Evolutionary conservation across 345 rosid species (phyloP).

Genomic region (Pistacia atlantica): DNA sequence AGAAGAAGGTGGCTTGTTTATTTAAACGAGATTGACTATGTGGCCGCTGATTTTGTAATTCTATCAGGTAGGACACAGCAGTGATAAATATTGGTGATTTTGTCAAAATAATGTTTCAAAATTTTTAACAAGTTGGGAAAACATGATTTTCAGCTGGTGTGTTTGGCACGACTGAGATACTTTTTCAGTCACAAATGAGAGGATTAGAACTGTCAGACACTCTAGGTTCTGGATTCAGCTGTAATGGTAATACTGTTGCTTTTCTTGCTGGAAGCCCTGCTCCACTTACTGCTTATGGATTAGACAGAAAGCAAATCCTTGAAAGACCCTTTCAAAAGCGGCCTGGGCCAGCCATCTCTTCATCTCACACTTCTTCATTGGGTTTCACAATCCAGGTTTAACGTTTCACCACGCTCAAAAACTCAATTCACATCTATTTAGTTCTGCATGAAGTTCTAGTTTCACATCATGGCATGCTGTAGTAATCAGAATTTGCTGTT

Average conservation of each 20-base stretch:
- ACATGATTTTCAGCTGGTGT: slow-evolving; percentile 38
- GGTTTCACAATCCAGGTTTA: slow-evolving; percentile 50
- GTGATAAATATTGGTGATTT: not conserved
- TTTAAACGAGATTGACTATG: slow-evolving; percentile 39
- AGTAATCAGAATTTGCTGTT: not conserved
- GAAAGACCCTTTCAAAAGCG: slow-evolving; percentile 33
- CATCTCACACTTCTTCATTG: slow-evolving; percentile 40
- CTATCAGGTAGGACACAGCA: slow-evolving; percentile 33
- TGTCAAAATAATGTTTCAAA: not conserved
- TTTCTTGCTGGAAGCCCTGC: slow-evolving; percentile 46
- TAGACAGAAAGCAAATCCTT: slow-evolving; percentile 30
- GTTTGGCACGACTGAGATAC: slow-evolving; percentile 46
- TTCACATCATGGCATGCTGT: not conserved
- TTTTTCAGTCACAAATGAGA: slow-evolving; percentile 43
- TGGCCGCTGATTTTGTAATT: slow-evolving; percentile 45
- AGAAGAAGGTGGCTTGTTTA: slow-evolving; percentile 46
- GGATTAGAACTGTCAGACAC: slow-evolving; percentile 39
- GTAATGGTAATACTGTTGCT: slow-evolving; percentile 47
- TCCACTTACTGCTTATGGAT: slow-evolving; percentile 43
- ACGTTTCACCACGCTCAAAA: not conserved
- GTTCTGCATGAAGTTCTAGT: not conserved
- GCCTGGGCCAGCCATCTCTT: slow-evolving; percentile 51
- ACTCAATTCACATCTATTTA: slow-evolving; percentile 2
- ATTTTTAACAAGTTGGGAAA: not conserved
- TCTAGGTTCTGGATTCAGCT: slow-evolving; percentile 48